A percentile compares a stretch with the other conserved stretches of the same genome.
These are phyloP conservation scores for Skeletonema grethae DNA, from an alignment of 108 stramenopile species.

Conservation along the genomic window DNA sequence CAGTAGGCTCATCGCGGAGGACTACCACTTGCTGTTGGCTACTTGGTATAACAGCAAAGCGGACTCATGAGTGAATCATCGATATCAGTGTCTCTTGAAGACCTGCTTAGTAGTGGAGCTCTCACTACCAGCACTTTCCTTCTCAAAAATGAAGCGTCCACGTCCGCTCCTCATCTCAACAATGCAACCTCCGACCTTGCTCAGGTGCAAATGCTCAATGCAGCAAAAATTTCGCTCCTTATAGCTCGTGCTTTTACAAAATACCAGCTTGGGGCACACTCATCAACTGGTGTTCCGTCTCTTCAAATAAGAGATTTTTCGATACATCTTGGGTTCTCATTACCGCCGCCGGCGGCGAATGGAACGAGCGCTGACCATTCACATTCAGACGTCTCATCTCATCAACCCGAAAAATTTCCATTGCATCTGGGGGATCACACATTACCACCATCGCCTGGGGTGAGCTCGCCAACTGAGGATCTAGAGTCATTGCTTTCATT, in stretches of 20 bases:
- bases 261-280: background rate
- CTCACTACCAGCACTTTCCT: background rate
- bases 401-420: background rate
- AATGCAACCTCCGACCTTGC: background rate
- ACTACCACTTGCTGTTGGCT: too few relatives aligned
- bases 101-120: background rate
- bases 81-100: background rate
- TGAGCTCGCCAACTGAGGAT: too few relatives aligned
- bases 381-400: too few relatives aligned
- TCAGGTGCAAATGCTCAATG: conserved; percentile 4
- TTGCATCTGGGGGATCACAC: background rate
- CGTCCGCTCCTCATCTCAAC: background rate
- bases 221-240: background rate
- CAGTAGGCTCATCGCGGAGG: too few relatives aligned
- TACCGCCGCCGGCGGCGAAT: background rate
- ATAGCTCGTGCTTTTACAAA: conserved; percentile 1
- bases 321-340: background rate
- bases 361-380: too few relatives aligned
- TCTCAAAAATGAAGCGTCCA: background rate
- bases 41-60: too few relatives aligned
- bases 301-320: background rate
- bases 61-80: background rate
- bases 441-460: background rate
- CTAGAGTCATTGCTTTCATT: background rate
- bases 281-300: background rate